phyloP scores from a whole-genome alignment of 768 basidiomycete species.

The Kondoa malvinella region DNA sequence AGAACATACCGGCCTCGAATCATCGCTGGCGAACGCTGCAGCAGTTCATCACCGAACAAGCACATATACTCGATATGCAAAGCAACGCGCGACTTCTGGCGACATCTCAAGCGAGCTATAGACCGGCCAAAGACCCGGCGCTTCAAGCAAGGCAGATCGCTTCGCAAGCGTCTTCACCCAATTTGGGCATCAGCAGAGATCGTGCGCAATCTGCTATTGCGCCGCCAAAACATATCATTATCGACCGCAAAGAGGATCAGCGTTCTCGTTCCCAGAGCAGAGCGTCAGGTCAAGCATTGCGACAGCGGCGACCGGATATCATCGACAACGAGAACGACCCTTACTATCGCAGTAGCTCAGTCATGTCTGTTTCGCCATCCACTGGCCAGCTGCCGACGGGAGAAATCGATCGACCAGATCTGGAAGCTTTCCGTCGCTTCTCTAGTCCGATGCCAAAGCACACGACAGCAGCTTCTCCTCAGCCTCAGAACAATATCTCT shows the following conservation, averaged over 20 bases:
- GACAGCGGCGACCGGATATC: no score
- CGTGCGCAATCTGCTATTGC: not conserved
- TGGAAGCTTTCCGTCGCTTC: not conserved
- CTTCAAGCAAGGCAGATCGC: constrained; percentile 30
- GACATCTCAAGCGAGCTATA: constrained; percentile 33
- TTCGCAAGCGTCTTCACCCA: not conserved
- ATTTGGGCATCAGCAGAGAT: not conserved
- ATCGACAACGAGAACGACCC: not conserved
- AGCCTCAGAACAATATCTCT: constrained; percentile 6
- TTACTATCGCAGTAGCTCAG: not conserved
- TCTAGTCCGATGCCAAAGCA: not conserved
- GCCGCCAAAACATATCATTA: no score
- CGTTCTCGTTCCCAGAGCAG: not conserved
- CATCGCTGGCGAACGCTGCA: constrained; percentile 68
- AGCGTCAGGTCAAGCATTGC: no score
- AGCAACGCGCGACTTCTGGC: constrained; percentile 57
- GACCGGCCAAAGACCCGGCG: constrained; percentile 64
- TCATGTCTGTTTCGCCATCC: not conserved
- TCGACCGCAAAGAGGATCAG: not conserved
- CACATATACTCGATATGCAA: constrained; percentile 62
- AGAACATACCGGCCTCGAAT: constrained; percentile 83
- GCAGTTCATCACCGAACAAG: constrained; percentile 65
- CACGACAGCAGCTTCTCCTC: not conserved
- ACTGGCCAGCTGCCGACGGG: not conserved
- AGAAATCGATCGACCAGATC: not conserved